These are phyloP conservation scores for Calonectria pseudoreteaudii DNA, from an alignment of 2,329 filamentous ascomycete species.

Conservation along the genomic window DNA sequence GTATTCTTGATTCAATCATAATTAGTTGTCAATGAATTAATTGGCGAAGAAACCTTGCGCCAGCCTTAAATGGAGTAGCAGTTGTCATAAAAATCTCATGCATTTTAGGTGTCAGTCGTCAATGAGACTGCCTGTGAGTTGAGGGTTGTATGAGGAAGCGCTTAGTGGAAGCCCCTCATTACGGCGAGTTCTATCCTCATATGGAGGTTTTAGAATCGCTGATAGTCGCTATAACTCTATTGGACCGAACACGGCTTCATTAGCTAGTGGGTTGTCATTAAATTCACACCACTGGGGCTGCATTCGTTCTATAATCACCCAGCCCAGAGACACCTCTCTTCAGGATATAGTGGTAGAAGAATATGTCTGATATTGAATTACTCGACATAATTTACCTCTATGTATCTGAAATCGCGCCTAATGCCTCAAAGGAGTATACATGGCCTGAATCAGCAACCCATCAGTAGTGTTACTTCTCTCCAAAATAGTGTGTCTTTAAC, in stretches of 20 bases:
- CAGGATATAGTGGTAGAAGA: conserved; percentile 49
- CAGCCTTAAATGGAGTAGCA: conserved; percentile 25
- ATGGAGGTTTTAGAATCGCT: conserved; percentile 44
- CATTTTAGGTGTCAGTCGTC: conserved; percentile 33
- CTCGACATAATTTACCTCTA: conserved; percentile 48
- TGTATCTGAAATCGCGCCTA: neutral
- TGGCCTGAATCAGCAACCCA: conserved; percentile 45
- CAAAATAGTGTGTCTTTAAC: conserved; percentile 53
- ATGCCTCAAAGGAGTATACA: conserved; percentile 56
- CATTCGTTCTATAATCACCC: conserved; percentile 5
- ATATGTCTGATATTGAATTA: conserved; percentile 57
- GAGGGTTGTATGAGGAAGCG: conserved; percentile 20
- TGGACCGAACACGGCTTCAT: neutral
- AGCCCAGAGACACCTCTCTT: conserved; percentile 44
- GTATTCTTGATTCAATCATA: neutral
- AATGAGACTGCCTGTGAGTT: conserved; percentile 29
- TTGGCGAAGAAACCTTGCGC: neutral
- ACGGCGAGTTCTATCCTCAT: conserved; percentile 48
- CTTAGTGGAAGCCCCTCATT: conserved; percentile 11
- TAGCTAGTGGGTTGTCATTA: conserved; percentile 25
- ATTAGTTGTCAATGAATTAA: neutral
- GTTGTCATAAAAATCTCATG: conserved; percentile 29
- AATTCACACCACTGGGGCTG: conserved; percentile 26
- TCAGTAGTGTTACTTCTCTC: conserved; percentile 27
- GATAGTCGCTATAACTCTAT: conserved; percentile 43